Conservation (phyloP, 2,329 filamentous ascomycete species). For the Metarhizium anisopliae region DNA sequence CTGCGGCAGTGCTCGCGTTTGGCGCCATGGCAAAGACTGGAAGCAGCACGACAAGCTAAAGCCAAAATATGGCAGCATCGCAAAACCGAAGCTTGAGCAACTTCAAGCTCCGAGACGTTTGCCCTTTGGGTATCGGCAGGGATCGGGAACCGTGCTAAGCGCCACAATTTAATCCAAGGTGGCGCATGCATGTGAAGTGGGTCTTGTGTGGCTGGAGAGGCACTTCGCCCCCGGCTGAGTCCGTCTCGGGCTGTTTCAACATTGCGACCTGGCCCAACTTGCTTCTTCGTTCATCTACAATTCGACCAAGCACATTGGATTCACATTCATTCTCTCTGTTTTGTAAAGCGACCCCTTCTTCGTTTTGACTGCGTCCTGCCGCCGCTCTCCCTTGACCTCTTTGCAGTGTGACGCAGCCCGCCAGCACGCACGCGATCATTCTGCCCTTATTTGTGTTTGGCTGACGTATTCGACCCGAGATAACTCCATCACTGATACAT, state of each 20-base stretch:
- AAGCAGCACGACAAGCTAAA: not conserved
- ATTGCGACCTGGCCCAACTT: not conserved
- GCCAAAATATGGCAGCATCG: not conserved
- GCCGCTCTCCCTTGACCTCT: not conserved
- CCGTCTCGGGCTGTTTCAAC: not conserved
- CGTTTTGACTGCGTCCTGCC: not conserved
- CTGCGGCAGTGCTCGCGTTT: conserved; percentile 19
- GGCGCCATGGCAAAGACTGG: conserved; percentile 20
- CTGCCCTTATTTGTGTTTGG: conserved; percentile 8
- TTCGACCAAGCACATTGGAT: not conserved
- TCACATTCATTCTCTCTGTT: not conserved
- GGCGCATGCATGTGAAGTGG: too few species aligned
- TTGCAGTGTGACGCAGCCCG: not conserved
- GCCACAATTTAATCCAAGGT: not conserved
- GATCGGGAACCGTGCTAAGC: not conserved
- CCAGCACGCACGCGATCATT: conserved; percentile 1
- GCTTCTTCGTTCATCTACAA: not conserved
- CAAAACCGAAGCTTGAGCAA: not conserved
- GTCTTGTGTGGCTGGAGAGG: conserved; percentile 1
- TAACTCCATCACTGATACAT: not conserved
- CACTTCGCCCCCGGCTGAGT: not conserved
- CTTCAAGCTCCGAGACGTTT: not conserved
- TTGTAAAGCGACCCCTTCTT: not conserved
- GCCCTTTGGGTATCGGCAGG: not conserved
- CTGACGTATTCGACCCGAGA: conserved; percentile 7